Evolutionary conservation across 148 eudicot genomes (phyloP).

Genomic region (Rhododendron ovatum): DNA sequence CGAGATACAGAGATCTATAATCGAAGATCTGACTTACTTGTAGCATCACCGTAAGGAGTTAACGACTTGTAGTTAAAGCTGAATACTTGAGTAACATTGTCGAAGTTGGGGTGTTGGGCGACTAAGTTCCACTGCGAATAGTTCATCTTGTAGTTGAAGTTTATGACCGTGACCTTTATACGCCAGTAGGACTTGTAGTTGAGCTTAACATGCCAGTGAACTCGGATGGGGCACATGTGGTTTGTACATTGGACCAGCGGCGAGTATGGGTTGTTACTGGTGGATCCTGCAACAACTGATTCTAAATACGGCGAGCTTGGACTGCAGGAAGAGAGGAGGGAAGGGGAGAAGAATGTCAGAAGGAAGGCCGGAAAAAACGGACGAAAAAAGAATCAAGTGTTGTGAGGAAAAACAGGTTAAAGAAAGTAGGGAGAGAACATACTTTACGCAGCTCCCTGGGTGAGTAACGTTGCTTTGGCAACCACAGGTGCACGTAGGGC

Average conservation of each 20-base stretch:
- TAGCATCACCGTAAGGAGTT: slow-evolving; percentile 25
- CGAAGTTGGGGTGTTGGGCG: slow-evolving; percentile 52
- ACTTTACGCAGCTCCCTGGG: slow-evolving; percentile 51
- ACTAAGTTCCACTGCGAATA: slow-evolving; percentile 54
- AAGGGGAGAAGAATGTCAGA: not conserved
- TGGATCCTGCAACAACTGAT: slow-evolving; percentile 32
- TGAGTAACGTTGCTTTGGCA: slow-evolving; percentile 35
- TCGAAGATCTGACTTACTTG: slow-evolving; percentile 35
- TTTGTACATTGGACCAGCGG: slow-evolving; percentile 48
- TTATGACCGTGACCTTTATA: slow-evolving; percentile 44
- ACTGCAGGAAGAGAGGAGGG: slow-evolving; percentile 11
- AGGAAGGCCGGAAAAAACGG: not conserved
- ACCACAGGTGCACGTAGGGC: slow-evolving; percentile 52
- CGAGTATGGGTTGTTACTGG: slow-evolving; percentile 17
- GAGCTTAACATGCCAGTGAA: slow-evolving; percentile 52
- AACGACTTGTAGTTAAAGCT: slow-evolving; percentile 46
- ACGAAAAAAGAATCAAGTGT: not conserved
- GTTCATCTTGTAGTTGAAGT: slow-evolving; percentile 53
- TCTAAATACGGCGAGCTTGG: slow-evolving; percentile 29
- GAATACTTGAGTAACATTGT: slow-evolving; percentile 38
- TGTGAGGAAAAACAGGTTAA: not conserved
- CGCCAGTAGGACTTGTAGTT: slow-evolving; percentile 52
- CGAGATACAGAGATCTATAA: not conserved
- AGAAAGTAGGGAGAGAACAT: slow-evolving; percentile 7
- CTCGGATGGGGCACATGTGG: slow-evolving; percentile 57